Percentiles rank a stretch among this genome's conserved stretches.
These are phyloP conservation scores for Vanilla planifolia DNA, from an alignment of 106 monocot genomes.

Conservation along the genomic window DNA sequence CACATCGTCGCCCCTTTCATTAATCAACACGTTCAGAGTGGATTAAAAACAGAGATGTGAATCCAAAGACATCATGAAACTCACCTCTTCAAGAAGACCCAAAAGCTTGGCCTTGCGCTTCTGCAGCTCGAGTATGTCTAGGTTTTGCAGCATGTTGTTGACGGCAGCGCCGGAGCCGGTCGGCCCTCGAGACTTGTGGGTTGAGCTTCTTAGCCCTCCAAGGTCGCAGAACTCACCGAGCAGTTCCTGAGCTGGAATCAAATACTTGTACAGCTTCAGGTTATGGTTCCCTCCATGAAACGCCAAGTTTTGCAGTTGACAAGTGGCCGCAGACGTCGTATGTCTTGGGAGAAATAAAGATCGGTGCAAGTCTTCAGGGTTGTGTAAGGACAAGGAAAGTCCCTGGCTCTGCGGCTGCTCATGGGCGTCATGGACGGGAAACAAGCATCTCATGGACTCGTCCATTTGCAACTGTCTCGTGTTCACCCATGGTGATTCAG, in stretches of 20 bases:
- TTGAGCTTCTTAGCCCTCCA: neutral
- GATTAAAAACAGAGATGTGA: too few species aligned
- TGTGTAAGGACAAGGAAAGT: constrained; percentile 41
- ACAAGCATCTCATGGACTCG: constrained; percentile 32
- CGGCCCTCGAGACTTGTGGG: constrained; percentile 5
- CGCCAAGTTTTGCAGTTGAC: neutral
- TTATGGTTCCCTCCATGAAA: neutral
- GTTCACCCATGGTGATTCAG: constrained; percentile 20
- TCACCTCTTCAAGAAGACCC: constrained; percentile 65
- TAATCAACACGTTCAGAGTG: neutral
- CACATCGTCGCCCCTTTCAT: too few species aligned
- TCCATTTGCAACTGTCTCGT: constrained; percentile 15
- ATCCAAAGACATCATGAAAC: neutral
- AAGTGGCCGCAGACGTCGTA: neutral
- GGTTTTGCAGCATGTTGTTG: constrained; percentile 17
- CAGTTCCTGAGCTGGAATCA: constrained; percentile 35
- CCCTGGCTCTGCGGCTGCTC: constrained; percentile 19
- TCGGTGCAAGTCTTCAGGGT: constrained; percentile 10
- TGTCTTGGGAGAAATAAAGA: neutral
- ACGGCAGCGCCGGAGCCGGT: constrained; percentile 19
- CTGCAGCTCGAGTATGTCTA: constrained; percentile 47
- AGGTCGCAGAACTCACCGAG: constrained; percentile 50
- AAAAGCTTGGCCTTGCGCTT: constrained; percentile 38
- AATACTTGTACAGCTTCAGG: constrained; percentile 31
- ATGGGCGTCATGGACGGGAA: constrained; percentile 17